Evolutionary conservation across 768 basidiomycete genomes (phyloP).

Genomic region (Mycena olivaceomarginata): DNA sequence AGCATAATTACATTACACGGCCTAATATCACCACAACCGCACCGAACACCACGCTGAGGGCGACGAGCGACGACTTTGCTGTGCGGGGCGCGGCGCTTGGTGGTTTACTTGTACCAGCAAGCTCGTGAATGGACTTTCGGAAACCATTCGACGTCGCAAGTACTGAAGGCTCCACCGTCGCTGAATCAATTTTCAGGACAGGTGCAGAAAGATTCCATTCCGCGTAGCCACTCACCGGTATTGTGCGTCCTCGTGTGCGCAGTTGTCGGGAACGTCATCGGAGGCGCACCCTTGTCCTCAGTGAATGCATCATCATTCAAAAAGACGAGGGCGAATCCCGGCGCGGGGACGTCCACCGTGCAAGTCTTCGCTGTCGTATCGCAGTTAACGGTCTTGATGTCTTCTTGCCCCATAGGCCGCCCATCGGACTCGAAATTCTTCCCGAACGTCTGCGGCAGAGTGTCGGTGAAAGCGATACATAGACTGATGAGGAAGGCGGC

Average conservation of each 20-base stretch:
- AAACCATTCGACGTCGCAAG: slow-evolving; percentile 12
- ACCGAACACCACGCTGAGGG: not conserved
- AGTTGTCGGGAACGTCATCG: slow-evolving; percentile 1
- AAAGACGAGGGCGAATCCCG: slow-evolving; percentile 86
- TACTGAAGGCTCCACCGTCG: not conserved
- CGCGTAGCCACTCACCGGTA: slow-evolving; percentile 1
- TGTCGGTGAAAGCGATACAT: not conserved
- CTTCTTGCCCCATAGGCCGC: slow-evolving; percentile 46
- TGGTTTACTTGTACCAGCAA: slow-evolving; percentile 10
- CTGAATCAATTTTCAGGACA: not conserved
- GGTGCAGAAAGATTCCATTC: no score
- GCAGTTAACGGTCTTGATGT: slow-evolving; percentile 70
- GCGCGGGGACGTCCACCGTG: slow-evolving; percentile 77
- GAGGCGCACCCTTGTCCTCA: slow-evolving; percentile 39
- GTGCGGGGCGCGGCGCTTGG: not conserved
- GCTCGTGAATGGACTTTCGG: not conserved
- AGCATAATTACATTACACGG: not conserved
- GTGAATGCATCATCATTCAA: slow-evolving; percentile 65
- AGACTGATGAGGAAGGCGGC: slow-evolving; percentile 23
- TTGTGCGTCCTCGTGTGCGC: not conserved
- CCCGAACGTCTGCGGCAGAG: slow-evolving; percentile 71
- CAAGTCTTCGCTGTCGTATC: slow-evolving; percentile 64
- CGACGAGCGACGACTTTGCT: not conserved
- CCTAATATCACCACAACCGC: not conserved
- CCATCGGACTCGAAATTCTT: slow-evolving; percentile 63